Evolutionary conservation across 1,139 yeast species (phyloP), one percentile per base, ranked within the genome.

Genomic region (Trichomonascaceae sp.): DNA sequence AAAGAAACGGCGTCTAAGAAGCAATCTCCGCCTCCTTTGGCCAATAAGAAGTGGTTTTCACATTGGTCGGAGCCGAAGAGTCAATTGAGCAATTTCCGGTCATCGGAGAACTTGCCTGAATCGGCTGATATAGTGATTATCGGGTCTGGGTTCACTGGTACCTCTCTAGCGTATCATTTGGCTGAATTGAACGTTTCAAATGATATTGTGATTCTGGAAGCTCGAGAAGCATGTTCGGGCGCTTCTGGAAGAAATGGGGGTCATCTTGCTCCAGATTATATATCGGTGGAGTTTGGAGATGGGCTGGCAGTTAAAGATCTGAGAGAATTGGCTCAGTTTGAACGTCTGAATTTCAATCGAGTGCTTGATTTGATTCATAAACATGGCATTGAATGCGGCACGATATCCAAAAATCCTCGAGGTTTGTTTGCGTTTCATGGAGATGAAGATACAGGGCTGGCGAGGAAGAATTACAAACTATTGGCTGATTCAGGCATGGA

Each of bases 171-270:
- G 0, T 65, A 66, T 55, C 66, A 67, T 55, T 56, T 74, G 27
- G 50, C 41, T 1, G 36, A 49, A 13, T 12, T 53, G 46, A 55
- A 57, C 41, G 66, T 61, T 3, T 44, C 52, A 1, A 53, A 66
- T 27, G 60, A 62, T 6, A 63, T 73, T 6, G 68, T 71, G 7
- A 56, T 76, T 58, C 61, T 74, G 18, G 80, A 77, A 54, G 78
- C 79, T 1, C 66, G 79, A 54, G 73, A 71, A 48, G 60, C 68
- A 7, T 73, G 77, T 51, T 72, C 78, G 1, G 80, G 80, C 22
- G 81, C 80, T 10, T 73, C 78, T 3, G 81, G 80, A 10, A 65
- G 81, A 52, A 77, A 77, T 54, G 80, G 81, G 27, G 81, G 81
- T 1, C 81, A 77, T 60, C 58, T 77, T 47, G 73, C 74, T 44